These are phyloP conservation scores for Delonix regia DNA, from an alignment of 306 rosid species.

Conservation along the genomic window DNA sequence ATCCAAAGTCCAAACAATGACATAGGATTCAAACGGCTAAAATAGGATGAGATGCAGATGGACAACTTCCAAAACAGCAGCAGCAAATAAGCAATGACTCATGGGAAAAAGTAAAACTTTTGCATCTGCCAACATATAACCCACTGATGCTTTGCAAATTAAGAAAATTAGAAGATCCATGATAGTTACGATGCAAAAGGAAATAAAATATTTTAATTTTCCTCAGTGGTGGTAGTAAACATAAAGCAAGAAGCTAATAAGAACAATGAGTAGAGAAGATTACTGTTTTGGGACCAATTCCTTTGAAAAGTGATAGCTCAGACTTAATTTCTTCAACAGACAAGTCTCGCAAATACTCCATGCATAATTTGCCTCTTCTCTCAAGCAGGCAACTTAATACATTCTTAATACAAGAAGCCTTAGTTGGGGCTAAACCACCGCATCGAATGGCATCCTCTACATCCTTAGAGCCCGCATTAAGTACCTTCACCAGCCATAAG, in stretches of 20 bases:
- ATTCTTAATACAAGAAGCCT: conserved; percentile 78
- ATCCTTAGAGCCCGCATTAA: conserved; percentile 58
- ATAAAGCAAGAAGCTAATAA: conserved; percentile 14
- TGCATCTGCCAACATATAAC: background rate
- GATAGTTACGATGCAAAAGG: conserved; percentile 27
- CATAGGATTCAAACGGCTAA: background rate
- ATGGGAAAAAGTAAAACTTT: background rate
- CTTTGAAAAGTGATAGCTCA: conserved; percentile 80
- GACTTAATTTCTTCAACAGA: conserved; percentile 69
- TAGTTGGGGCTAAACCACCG: conserved; percentile 90
- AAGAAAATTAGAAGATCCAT: background rate
- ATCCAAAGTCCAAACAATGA: background rate
- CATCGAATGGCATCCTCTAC: conserved; percentile 80
- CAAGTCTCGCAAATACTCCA: conserved; percentile 77
- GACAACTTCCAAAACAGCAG: background rate
- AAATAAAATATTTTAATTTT: background rate
- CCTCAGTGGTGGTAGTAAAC: background rate
- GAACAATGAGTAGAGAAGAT: conserved; percentile 26
- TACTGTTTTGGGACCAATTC: conserved; percentile 95
- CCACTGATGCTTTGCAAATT: background rate
- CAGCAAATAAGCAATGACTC: background rate
- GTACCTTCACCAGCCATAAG: conserved; percentile 56
- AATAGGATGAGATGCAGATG: background rate
- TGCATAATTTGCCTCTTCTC: conserved; percentile 73
- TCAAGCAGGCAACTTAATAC: conserved; percentile 62